Evolutionary conservation across 331 rosid species (phyloP), one percentile per base, ranked within the genome.

Genomic region (Cucumis variabilis): DNA sequence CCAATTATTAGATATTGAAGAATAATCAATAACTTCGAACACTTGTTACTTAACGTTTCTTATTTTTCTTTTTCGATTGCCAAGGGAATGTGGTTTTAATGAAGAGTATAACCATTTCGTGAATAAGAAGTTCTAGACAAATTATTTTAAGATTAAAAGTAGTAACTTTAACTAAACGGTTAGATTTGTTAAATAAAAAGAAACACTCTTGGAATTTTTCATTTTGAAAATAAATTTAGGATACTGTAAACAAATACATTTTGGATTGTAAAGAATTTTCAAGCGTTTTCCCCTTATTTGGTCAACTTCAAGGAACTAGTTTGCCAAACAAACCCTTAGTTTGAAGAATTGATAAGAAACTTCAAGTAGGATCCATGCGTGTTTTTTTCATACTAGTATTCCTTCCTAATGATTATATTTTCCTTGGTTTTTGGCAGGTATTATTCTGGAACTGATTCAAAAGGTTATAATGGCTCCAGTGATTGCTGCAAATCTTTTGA

Each of bases 401-500:
- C 55, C 83, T 88, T 53, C 50, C 30, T 80, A 53, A 88, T 84
- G 89, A 65, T 84, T 85, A 86, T 60, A 28, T 60, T 81, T 81
- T 71, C 71, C 70, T 81, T 58, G 70, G 30, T 16, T 81, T 81
- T 81, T 81, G 21, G 19, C 93, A 97, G 99, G 93, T 91, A 81
- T 91, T 68, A 85, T 97, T 14, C 73, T 87, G 87, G 95, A 93
- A 87, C 85, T 93, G 88, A 90, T 94, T 71, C 92, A 88, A 89
- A 95, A 88, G 87, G 98, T 92, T 58, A 69, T 94, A 2, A 70
- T 66, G 69, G 87, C 88, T 87, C 93, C 98, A n/a, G 84, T 92
- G 70, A 74, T 93, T 91, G 95, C 98, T 71, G 98, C 96, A 82
- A 95, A 95, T 92, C 89, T 93, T 90, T 88, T 95, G 93, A 97